Evolutionary conservation across 108 stramenopile genomes (phyloP).

Genomic region (Pseudonitzschia multistriata): DNA sequence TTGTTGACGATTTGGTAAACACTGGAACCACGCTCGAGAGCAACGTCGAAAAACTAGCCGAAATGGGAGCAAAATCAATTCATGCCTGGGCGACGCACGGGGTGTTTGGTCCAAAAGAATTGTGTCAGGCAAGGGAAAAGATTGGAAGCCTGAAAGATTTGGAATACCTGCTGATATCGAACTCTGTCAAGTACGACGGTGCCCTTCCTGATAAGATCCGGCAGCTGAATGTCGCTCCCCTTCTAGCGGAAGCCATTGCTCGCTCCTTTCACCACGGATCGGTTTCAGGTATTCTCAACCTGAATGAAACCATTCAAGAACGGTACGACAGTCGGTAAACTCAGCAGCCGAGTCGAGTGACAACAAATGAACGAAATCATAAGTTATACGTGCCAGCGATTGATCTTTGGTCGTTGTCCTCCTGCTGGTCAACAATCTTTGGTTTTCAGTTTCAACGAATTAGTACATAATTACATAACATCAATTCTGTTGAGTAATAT

Average conservation of each 20-base stretch:
- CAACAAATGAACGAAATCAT: background rate
- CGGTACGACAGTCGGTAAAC: slow-evolving; percentile 44
- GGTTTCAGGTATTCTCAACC: slow-evolving; percentile 69
- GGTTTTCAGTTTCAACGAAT: too few species aligned
- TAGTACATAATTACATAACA: too few species aligned
- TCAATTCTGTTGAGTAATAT: too few species aligned
- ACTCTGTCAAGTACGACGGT: slow-evolving; percentile 53
- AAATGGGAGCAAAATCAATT: slow-evolving; percentile 66
- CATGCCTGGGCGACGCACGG: slow-evolving; percentile 90
- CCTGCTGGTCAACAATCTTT: too few species aligned
- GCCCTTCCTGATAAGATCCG: slow-evolving; percentile 70
- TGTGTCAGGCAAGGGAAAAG: slow-evolving; percentile 47
- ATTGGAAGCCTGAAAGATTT: slow-evolving; percentile 57
- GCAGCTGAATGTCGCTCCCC: slow-evolving; percentile 81
- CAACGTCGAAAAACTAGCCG: slow-evolving; percentile 54
- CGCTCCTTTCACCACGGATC: slow-evolving; percentile 74
- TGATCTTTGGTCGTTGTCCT: too few species aligned
- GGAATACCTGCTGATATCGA: slow-evolving; percentile 80
- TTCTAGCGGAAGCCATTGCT: slow-evolving; percentile 85
- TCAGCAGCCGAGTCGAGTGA: background rate
- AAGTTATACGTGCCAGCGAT: too few species aligned
- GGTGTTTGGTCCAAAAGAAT: slow-evolving; percentile 59
- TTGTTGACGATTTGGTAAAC: slow-evolving; percentile 89
- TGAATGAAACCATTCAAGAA: slow-evolving; percentile 44
- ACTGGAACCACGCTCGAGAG: slow-evolving; percentile 71